A percentile compares a stretch with the other conserved stretches of the same genome.
Evolutionary conservation across 164 flowering plant genomes (phyloP).

Genomic region (Vitis labrusca): DNA sequence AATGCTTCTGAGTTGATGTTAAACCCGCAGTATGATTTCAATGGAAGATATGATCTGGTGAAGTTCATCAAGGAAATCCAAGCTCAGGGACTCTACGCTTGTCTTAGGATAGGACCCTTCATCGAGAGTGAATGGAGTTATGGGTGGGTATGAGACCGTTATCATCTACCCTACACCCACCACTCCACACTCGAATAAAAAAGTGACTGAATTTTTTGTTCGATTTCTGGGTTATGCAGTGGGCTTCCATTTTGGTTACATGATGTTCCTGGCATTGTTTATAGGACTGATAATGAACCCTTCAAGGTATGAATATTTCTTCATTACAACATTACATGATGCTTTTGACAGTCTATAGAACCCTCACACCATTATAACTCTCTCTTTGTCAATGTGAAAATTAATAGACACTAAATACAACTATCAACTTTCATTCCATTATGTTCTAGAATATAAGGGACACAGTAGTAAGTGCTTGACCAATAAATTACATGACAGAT

Average conservation of each 20-base stretch:
- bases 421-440: too few relatives aligned
- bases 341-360: too few relatives aligned
- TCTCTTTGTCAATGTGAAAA: too few relatives aligned
- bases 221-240: slow-evolving; percentile 31
- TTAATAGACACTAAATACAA: too few relatives aligned
- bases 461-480: too few relatives aligned
- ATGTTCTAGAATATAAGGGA: too few relatives aligned
- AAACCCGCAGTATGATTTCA: slow-evolving; percentile 48
- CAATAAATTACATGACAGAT: too few relatives aligned
- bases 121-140: slow-evolving; percentile 64
- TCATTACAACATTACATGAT: too few relatives aligned
- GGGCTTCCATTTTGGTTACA: slow-evolving; percentile 89
- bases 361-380: too few relatives aligned
- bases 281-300: slow-evolving; percentile 72
- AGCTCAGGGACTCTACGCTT: slow-evolving; percentile 56
- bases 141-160: slow-evolving; percentile 31
- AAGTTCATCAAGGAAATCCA: slow-evolving; percentile 52
- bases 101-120: slow-evolving; percentile 69
- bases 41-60: slow-evolving; percentile 51
- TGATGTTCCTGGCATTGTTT: slow-evolving; percentile 66
- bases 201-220: background rate
- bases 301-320: slow-evolving; percentile 50
- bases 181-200: too few relatives aligned
- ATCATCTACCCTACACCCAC: too few relatives aligned
- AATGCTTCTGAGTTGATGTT: background rate